These are phyloP conservation scores for Sodiomyces alkalinus DNA, from an alignment of 2,329 filamentous ascomycete species.

Conservation along the genomic window DNA sequence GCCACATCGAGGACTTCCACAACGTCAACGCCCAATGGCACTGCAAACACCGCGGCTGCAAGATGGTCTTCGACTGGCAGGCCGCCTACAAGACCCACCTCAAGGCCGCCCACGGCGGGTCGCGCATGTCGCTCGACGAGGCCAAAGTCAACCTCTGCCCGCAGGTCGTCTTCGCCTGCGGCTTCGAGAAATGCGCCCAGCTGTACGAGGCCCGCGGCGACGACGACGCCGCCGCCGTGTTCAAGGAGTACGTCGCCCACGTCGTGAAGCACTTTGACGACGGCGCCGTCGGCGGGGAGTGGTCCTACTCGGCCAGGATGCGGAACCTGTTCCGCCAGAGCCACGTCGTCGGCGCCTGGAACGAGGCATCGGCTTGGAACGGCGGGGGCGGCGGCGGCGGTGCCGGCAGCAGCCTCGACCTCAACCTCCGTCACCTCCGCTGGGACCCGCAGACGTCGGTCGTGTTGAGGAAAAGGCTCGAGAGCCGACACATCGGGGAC, in stretches of 20 bases:
- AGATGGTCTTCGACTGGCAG: slow-evolving; percentile 30
- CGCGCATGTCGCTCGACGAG: slow-evolving; percentile 23
- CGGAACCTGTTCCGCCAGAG: slow-evolving; percentile 27
- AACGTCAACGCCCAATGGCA: slow-evolving; percentile 30
- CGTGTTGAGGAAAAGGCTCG: slow-evolving; percentile 26
- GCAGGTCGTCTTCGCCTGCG: slow-evolving; percentile 32
- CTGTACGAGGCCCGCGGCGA: slow-evolving; percentile 27
- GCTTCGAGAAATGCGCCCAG: slow-evolving; percentile 27
- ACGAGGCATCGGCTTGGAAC: slow-evolving; percentile 15
- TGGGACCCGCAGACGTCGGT: slow-evolving; percentile 28
- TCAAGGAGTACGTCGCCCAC: slow-evolving; percentile 30
- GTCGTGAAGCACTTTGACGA: slow-evolving; percentile 32
- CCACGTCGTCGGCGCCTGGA: slow-evolving; percentile 21
- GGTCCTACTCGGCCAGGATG: slow-evolving; percentile 28
- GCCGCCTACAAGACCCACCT: slow-evolving; percentile 31
- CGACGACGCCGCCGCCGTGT: slow-evolving; percentile 20
- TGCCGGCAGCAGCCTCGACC: slow-evolving; percentile 11
- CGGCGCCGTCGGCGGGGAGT: slow-evolving; percentile 21
- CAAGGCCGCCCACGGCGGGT: slow-evolving; percentile 26
- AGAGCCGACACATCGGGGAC: slow-evolving; percentile 27
- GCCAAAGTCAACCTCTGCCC: slow-evolving; percentile 27
- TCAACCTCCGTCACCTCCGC: too few species aligned
- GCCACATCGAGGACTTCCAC: slow-evolving; percentile 32
- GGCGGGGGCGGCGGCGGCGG: slow-evolving; percentile 15
- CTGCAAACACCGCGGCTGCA: slow-evolving; percentile 26